A percentile compares a stretch with the other conserved stretches of the same genome.
Evolutionary conservation across 352 stramenopile genomes (phyloP).

Genomic region (Pythium pyrilobum): DNA sequence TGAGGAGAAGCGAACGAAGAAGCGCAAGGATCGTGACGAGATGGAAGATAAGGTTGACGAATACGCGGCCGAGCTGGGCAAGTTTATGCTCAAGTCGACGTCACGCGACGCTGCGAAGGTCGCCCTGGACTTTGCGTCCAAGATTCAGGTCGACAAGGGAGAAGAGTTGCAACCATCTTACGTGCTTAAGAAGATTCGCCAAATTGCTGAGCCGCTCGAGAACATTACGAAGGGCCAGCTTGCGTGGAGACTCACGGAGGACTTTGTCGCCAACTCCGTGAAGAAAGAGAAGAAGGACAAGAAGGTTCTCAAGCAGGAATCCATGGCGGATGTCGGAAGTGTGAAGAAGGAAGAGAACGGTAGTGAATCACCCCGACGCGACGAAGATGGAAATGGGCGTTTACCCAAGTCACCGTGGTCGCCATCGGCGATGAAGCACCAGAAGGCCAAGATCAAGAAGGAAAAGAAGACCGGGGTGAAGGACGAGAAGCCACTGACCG

Average conservation of each 20-base stretch:
- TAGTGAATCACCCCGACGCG: not conserved
- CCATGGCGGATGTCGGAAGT: not conserved
- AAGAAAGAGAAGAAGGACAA: constrained; percentile 14
- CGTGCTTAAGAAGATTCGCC: constrained; percentile 31
- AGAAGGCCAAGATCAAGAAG: constrained; percentile 25
- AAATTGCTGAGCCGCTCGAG: constrained; percentile 31
- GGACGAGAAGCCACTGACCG: constrained; percentile 2
- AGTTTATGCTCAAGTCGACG: constrained; percentile 38
- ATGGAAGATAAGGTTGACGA: constrained; percentile 66
- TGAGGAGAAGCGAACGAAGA: constrained; percentile 75
- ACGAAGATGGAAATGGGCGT: constrained; percentile 4
- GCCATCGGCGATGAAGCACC: constrained; percentile 32
- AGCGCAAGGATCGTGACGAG: constrained; percentile 66
- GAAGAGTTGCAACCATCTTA: constrained; percentile 26
- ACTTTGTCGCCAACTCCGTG: constrained; percentile 7
- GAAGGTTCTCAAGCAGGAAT: constrained; percentile 23
- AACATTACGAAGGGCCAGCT: constrained; percentile 24
- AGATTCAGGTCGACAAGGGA: constrained; percentile 17
- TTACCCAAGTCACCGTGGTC: constrained; percentile 34
- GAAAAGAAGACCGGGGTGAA: constrained; percentile 14
- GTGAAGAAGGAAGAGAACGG: constrained; percentile 5
- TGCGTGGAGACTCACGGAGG: constrained; percentile 23
- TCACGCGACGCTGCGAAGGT: constrained; percentile 30
- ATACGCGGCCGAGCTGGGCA: constrained; percentile 42
- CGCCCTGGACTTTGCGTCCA: constrained; percentile 32